Evolutionary conservation across 1,139 yeast species (phyloP), one percentile per base, ranked within the genome.

Genomic region (Blastobotrys buckinghamii): DNA sequence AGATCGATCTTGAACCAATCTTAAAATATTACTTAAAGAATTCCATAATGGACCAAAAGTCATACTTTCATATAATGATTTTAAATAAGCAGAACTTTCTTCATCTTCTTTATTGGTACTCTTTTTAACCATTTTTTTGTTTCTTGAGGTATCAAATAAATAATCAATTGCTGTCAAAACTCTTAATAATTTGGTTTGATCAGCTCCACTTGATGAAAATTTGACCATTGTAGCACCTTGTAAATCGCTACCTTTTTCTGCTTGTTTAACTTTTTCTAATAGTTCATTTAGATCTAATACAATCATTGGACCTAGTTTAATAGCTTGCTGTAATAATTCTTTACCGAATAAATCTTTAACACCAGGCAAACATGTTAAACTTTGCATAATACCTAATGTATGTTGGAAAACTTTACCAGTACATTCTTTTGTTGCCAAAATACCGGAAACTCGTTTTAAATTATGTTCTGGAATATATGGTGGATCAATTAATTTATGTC

Each of bases 81-180:
- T 56, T 41, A 61, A 45, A 36, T 55, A 53, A 10, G 70, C 70
- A n/a, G 82, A 79, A 49, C 85, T 56, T 26, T 53, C 61, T 32
- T 55, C 76, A 75, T 51, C 73, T 34, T 44, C 40, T 20, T 37
- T 20, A 24, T 47, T 50, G 16, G 24, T 50, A 17, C 10, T 39
- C 17, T 34, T 30, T 6, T 30, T 10, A 41, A 53, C 42, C 41
- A 53, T 50, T 29, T 50, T 47, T 47, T 51, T 47, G 44, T 49
- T 53, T 53, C 57, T 55, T 6, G 55, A 49, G 1, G 74, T 66
- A 53, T 81, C 85, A 65, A 80, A 84, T 66, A 90, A 74, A 59
- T 84, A 89, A 60, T 90, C 97, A 54, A 90, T 74, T 0, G 97
- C 96, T 0, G 97, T 90, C 57, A 90, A 72, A 6, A 89, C 82